phyloP scores from a whole-genome alignment of 2,329 filamentous ascomycete species.

The Cryphonectria japonica region DNA sequence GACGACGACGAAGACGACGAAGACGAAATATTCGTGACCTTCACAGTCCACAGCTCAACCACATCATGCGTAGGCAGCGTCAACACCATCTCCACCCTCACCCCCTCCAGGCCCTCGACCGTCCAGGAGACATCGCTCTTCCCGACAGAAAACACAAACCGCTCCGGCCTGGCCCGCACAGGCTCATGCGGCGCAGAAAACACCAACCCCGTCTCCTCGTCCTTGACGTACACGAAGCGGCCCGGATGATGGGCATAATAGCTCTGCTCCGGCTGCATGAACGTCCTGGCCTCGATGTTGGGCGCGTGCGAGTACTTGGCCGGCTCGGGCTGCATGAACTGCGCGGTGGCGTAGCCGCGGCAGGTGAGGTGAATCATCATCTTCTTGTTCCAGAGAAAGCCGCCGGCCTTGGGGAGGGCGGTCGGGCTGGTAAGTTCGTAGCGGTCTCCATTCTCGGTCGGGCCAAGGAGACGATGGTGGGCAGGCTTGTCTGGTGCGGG shows the following conservation, averaged over 20 bases:
- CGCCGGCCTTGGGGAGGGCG: conserved; percentile 58
- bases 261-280: conserved; percentile 64
- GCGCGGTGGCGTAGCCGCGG: conserved; percentile 60
- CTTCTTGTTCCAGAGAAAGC: conserved; percentile 62
- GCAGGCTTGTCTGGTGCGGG: not conserved
- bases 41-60: conserved; percentile 59
- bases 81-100: conserved; percentile 57
- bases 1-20: conserved; percentile 43
- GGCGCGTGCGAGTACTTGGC: conserved; percentile 63
- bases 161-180: conserved; percentile 51
- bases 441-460: conserved; percentile 52
- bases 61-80: conserved; percentile 57
- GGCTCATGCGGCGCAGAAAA: conserved; percentile 62
- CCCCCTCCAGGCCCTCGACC: conserved; percentile 50
- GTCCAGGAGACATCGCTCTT: conserved; percentile 60
- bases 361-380: conserved; percentile 66
- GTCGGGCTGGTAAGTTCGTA: conserved; percentile 61
- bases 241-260: conserved; percentile 63
- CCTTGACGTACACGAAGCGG: conserved; percentile 62
- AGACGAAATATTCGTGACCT: conserved; percentile 48
- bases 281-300: conserved; percentile 61
- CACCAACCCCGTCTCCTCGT: conserved; percentile 53
- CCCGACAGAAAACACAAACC: conserved; percentile 57
- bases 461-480: conserved; percentile 33
- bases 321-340: conserved; percentile 65